phyloP scores from a whole-genome alignment of 2,329 filamentous ascomycete genomes.

The Botrytis squamosa region DNA sequence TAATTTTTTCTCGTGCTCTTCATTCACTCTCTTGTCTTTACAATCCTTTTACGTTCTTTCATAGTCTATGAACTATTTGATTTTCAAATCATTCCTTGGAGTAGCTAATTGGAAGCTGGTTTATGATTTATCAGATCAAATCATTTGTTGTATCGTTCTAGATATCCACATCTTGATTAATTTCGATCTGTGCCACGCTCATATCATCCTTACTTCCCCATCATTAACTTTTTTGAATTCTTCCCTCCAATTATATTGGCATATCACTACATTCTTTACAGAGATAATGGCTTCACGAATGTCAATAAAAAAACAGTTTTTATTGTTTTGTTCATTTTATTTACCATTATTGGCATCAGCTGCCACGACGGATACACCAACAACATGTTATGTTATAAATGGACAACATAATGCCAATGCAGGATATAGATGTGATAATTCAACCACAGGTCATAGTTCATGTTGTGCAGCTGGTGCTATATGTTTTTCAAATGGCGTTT shows the following conservation, averaged over 20 bases:
- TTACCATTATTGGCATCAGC: background rate
- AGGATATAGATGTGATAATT: constrained; percentile 30
- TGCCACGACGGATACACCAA: constrained; percentile 18
- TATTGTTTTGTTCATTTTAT: constrained; percentile 11
- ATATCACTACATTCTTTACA: background rate
- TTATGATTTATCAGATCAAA: background rate
- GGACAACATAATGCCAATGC: constrained; percentile 21
- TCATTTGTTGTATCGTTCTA: background rate
- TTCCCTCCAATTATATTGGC: background rate
- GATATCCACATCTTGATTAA: background rate
- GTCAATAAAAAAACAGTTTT: background rate
- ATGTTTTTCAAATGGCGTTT: constrained; percentile 33
- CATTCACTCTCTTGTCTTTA: background rate
- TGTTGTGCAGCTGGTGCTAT: constrained; percentile 28
- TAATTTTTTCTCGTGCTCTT: background rate
- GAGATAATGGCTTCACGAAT: constrained; percentile 10
- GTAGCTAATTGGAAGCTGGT: background rate
- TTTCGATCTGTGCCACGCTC: background rate
- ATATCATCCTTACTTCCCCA: background rate
- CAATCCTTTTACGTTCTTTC: background rate
- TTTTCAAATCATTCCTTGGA: background rate
- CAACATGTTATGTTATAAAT: constrained; percentile 29
- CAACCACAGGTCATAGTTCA: constrained; percentile 28
- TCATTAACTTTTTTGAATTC: background rate
- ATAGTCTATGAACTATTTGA: background rate